phyloP scores from a whole-genome alignment of 192 early-diverging fungal species.

The Coemansia furcata region DNA sequence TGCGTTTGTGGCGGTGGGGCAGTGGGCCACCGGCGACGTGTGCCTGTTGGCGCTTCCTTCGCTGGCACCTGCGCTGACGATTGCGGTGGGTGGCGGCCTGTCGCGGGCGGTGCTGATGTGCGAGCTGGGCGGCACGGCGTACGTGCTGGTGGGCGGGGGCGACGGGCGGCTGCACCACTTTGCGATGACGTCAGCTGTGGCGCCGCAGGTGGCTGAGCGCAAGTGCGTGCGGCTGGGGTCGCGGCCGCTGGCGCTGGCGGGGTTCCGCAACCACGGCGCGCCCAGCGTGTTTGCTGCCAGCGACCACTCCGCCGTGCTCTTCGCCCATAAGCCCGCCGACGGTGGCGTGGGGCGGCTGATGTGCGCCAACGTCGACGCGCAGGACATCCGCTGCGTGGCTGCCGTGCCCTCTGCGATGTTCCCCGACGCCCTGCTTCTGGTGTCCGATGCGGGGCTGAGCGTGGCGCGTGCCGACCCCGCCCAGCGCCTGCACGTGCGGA shows the following conservation, averaged over 20 bases:
- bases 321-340: conserved; percentile 20
- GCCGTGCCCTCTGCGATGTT: conserved; percentile 58
- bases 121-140: conserved; percentile 62
- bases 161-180: conserved; percentile 61
- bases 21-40: conserved; percentile 72
- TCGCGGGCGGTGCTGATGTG: conserved; percentile 68
- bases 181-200: background rate
- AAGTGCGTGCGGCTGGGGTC: conserved; percentile 75
- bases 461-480: conserved; percentile 79
- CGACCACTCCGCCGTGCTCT: conserved; percentile 77
- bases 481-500: conserved; percentile 81
- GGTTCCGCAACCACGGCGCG: conserved; percentile 46
- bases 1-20: conserved; percentile 63
- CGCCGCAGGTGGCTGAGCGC: conserved; percentile 29
- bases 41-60: conserved; percentile 58
- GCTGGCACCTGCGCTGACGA: conserved; percentile 45
- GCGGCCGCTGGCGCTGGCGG: conserved; percentile 64
- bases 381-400: conserved; percentile 64
- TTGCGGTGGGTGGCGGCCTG: conserved; percentile 47
- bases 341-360: conserved; percentile 61
- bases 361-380: conserved; percentile 79
- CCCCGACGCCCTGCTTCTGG: conserved; percentile 63
- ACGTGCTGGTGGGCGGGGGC: conserved; percentile 78
- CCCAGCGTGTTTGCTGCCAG: conserved; percentile 75
- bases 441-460: conserved; percentile 54